Evolutionary conservation across 441 rosid genomes (phyloP).

Genomic region (Euphorbia celastroides): DNA sequence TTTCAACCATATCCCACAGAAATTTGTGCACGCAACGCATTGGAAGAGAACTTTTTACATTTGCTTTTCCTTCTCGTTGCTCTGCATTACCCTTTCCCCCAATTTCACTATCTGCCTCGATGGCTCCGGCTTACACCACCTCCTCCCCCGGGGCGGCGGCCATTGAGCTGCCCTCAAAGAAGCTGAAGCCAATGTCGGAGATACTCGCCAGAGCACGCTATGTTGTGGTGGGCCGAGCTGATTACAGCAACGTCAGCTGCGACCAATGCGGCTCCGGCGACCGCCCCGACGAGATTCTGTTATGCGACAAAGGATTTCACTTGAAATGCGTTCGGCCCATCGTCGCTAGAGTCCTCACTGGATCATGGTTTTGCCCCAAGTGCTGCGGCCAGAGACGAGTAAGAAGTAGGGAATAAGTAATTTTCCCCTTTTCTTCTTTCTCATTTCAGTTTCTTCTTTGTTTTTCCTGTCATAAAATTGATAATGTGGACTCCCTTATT

Average conservation of each 20-base stretch:
- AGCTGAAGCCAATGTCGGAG: conserved; percentile 46
- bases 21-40: too few species aligned
- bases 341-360: conserved; percentile 69
- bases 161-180: conserved; percentile 36
- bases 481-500: conserved; percentile 18
- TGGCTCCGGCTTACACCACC: conserved; percentile 36
- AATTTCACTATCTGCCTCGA: background rate
- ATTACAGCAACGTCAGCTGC: conserved; percentile 48
- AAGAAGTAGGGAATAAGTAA: conserved; percentile 56
- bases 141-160: conserved; percentile 27
- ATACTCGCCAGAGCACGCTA: conserved; percentile 47
- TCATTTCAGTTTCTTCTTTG: background rate
- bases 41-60: too few species aligned
- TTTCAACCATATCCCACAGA: too few species aligned
- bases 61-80: conserved; percentile 6
- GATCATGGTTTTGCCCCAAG: conserved; percentile 73
- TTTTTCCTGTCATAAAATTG: conserved; percentile 10
- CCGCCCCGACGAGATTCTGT: conserved; percentile 52
- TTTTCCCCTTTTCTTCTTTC: background rate
- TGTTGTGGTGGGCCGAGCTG: conserved; percentile 39
- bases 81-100: conserved; percentile 12
- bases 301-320: conserved; percentile 80
- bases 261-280: conserved; percentile 78
- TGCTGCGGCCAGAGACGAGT: conserved; percentile 71
- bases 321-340: conserved; percentile 85